Percentiles rank a stretch among this genome's conserved stretches.
Evolutionary conservation across 768 basidiomycete genomes (phyloP).

Genomic region (Lactarius tabidus): DNA sequence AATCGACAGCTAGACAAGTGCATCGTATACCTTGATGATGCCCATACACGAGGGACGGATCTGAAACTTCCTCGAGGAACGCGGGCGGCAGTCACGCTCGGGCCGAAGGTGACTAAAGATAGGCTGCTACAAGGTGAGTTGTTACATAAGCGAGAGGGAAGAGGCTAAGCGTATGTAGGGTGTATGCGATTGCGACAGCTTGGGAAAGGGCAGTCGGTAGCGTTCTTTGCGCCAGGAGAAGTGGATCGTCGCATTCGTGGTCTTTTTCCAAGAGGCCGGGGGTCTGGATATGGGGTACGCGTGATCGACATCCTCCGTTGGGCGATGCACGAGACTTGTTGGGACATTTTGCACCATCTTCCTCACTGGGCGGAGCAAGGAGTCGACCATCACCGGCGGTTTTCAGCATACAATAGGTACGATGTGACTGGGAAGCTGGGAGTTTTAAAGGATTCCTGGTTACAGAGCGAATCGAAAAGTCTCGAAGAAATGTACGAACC

Average conservation of each 20-base stretch:
- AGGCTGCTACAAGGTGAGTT: slow-evolving; percentile 41
- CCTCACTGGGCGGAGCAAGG: slow-evolving; percentile 8
- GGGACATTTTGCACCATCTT: slow-evolving; percentile 1
- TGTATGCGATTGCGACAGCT: neutral
- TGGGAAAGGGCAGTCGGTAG: neutral
- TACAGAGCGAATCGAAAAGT: neutral
- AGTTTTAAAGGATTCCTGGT: neutral
- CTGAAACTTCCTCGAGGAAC: neutral
- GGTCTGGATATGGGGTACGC: neutral
- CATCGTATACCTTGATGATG: neutral
- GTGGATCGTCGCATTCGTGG: slow-evolving; percentile 17
- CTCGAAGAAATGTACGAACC: slow-evolving; percentile 10
- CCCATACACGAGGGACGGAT: neutral
- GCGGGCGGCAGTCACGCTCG: neutral
- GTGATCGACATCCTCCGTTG: slow-evolving; percentile 1
- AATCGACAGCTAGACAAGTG: neutral
- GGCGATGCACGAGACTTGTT: slow-evolving; percentile 1
- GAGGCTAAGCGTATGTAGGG: neutral
- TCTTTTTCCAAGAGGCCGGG: neutral
- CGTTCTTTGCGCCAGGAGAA: slow-evolving; percentile 2
- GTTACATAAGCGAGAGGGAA: neutral
- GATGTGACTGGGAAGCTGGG: neutral
- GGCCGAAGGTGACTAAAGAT: neutral
- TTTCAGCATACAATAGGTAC: neutral
- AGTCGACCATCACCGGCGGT: slow-evolving; percentile 6